Conservation (phyloP, 495 filamentous ascomycete genomes). For the Penicillium cosmopolitanum region DNA sequence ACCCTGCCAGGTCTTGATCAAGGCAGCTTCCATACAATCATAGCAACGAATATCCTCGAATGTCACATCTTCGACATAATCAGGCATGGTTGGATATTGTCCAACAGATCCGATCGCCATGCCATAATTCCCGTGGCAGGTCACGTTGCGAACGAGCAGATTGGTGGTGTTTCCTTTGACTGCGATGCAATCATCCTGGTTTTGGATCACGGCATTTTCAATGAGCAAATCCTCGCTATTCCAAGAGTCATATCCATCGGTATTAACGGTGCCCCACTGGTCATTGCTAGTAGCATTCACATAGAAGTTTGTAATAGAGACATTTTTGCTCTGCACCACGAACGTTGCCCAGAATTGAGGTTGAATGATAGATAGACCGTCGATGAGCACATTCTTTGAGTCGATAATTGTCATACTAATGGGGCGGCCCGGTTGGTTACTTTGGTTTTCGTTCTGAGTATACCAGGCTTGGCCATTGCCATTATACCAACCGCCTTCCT, state of each 20-base stretch:
- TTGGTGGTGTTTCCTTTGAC: slow-evolving; percentile 47
- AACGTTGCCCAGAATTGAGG: slow-evolving; percentile 52
- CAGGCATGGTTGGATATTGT: slow-evolving; percentile 37
- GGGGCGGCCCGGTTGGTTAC: slow-evolving; percentile 49
- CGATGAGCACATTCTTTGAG: slow-evolving; percentile 37
- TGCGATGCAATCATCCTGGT: slow-evolving; percentile 42
- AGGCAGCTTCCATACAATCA: slow-evolving; percentile 55
- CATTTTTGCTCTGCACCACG: slow-evolving; percentile 39
- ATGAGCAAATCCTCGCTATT: slow-evolving; percentile 36
- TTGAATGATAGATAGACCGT: slow-evolving; percentile 40
- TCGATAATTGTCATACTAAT: slow-evolving; percentile 45
- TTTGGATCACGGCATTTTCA: slow-evolving; percentile 36
- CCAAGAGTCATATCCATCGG: slow-evolving; percentile 45
- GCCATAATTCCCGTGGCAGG: slow-evolving; percentile 33
- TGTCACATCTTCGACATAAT: slow-evolving; percentile 36
- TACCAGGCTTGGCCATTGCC: slow-evolving; percentile 56
- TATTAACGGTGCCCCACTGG: slow-evolving; percentile 39
- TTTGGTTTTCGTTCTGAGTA: slow-evolving; percentile 30
- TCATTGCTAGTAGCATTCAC: slow-evolving; percentile 44
- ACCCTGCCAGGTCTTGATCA: slow-evolving; percentile 59
- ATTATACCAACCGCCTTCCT: slow-evolving; percentile 46
- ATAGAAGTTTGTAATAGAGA: slow-evolving; percentile 44
- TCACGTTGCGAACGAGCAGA: slow-evolving; percentile 38
- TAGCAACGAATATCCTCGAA: slow-evolving; percentile 28
- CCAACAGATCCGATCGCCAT: slow-evolving; percentile 52